Conservation (phyloP, 1,139 yeast species). For the Meyerozyma athensensis region DNA sequence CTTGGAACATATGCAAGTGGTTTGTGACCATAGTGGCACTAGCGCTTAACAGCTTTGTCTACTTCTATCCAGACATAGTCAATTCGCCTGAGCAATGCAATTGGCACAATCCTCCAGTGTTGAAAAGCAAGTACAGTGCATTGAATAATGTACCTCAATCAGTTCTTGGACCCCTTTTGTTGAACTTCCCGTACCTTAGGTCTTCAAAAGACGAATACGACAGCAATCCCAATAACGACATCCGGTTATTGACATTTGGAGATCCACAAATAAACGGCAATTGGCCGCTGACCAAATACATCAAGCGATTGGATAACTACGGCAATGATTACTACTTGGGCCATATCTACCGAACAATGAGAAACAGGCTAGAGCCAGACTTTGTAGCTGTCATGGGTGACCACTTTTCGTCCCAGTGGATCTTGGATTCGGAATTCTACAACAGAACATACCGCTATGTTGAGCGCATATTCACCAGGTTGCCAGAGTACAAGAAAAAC, state of each 20-base stretch:
- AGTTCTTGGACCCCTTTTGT: conserved; percentile 14
- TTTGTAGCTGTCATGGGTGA: conserved; percentile 93
- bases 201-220: conserved; percentile 8
- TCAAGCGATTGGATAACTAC: conserved; percentile 72
- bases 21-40: conserved; percentile 35
- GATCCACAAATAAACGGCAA: conserved; percentile 96
- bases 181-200: conserved; percentile 27
- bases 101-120: conserved; percentile 39
- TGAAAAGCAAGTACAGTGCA: conserved; percentile 14
- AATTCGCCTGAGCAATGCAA: conserved; percentile 47
- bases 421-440: conserved; percentile 77
- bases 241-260: conserved; percentile 75
- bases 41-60: conserved; percentile 53
- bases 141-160: conserved; percentile 19
- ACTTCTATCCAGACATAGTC: conserved; percentile 66
- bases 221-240: conserved; percentile 32
- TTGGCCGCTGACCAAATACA: conserved; percentile 65
- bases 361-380: conserved; percentile 58
- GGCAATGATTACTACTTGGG: conserved; percentile 89
- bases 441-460: conserved; percentile 71
- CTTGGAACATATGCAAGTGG: too few relatives aligned
- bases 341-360: conserved; percentile 70
- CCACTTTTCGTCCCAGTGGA: conserved; percentile 94
- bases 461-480: conserved; percentile 57
- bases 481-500: conserved; percentile 42